Base-by-base conservation (phyloP, 371 early-diverging fungal species). In the Syncephalastrum monosporum region DNA sequence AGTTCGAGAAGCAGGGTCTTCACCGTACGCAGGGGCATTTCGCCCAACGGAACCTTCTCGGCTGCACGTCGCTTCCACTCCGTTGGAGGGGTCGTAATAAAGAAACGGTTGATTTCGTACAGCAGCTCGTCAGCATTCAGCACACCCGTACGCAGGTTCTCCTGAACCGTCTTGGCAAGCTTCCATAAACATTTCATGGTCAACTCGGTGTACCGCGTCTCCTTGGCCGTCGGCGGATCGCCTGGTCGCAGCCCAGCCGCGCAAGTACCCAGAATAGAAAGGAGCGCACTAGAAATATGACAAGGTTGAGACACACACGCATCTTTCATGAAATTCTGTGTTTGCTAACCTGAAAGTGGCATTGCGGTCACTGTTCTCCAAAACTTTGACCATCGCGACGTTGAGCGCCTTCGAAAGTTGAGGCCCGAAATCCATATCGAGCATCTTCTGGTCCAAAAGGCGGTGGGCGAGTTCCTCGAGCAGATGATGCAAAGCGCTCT, bases 161-260 rank as follows among this genome's bases (percentile, higher is more conserved):
- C 77, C 46, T 89, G 85, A 49, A 97, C 80, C 10, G 86, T 74
- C 71, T 95, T 96, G 21, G 95, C 91, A 54, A 94, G 63, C 59
- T 96, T 95, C 97, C 97, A 97, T 49, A 97, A 59, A 56, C 97
- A 97, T 70, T 95, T 95, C 93, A 96, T 93, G n/a, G 91, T 88
- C 29, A 95, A 67, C 65, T 96, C 95, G 14, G 89, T 88, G 63
- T 86, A 90, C 61, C 90, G 90, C 25, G 84, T 69, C 56, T 91
- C 83, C 47, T 79, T 65, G 13, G 83, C 69, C 54, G 74, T 33
- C 42, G 72, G 67, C 2, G 82, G 69, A 50, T 84, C 83, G 3
- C 80, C 77, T 42, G 79, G 74, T 7, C 75, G 75, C 17, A 83
- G 70, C 1, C 53, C 70, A 47, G 68, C 78, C 47, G 63, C 74